These are phyloP conservation scores for Tubosaeta sp. DNA, from an alignment of 768 basidiomycete genomes.

Conservation along the genomic window DNA sequence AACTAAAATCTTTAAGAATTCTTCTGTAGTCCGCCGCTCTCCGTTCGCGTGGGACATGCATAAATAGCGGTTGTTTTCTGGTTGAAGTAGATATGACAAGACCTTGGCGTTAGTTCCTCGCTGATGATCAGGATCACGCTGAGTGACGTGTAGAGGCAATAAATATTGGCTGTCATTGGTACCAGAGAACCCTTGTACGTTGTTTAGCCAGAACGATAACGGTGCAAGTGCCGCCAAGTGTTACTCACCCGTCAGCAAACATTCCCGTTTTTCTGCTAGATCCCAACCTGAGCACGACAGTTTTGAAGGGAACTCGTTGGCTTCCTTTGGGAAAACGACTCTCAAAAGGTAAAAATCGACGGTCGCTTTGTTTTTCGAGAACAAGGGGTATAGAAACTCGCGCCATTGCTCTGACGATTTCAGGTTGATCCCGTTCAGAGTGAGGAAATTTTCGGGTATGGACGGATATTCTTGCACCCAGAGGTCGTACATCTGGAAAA, in stretches of 20 bases:
- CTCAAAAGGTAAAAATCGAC: slow-evolving; percentile 43
- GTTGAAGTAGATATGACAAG: slow-evolving; percentile 14
- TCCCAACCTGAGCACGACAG: slow-evolving; percentile 16
- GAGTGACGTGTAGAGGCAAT: slow-evolving; percentile 27
- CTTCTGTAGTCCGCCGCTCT: slow-evolving; percentile 8
- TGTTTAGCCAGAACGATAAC: background rate
- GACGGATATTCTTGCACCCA: too few relatives aligned
- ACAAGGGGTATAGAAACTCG: slow-evolving; percentile 29
- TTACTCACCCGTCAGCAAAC: slow-evolving; percentile 1
- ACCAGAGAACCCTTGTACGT: slow-evolving; percentile 37
- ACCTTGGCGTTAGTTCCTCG: slow-evolving; percentile 12
- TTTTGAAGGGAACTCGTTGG: slow-evolving; percentile 19
- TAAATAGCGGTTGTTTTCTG: slow-evolving; percentile 18
- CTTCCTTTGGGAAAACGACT: slow-evolving; percentile 44
- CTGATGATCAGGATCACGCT: slow-evolving; percentile 17
- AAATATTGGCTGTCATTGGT: slow-evolving; percentile 36
- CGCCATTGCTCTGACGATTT: slow-evolving; percentile 33
- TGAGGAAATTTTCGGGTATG: too few relatives aligned
- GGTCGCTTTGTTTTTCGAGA: slow-evolving; percentile 22
- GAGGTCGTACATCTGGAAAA: too few relatives aligned
- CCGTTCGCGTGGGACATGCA: background rate
- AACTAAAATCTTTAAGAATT: slow-evolving; percentile 30
- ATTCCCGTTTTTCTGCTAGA: background rate
- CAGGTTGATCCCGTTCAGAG: slow-evolving; percentile 31
- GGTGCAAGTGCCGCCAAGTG: too few relatives aligned